Base-by-base conservation (phyloP, 306 rosid genomes). In the Castanea sativa region DNA sequence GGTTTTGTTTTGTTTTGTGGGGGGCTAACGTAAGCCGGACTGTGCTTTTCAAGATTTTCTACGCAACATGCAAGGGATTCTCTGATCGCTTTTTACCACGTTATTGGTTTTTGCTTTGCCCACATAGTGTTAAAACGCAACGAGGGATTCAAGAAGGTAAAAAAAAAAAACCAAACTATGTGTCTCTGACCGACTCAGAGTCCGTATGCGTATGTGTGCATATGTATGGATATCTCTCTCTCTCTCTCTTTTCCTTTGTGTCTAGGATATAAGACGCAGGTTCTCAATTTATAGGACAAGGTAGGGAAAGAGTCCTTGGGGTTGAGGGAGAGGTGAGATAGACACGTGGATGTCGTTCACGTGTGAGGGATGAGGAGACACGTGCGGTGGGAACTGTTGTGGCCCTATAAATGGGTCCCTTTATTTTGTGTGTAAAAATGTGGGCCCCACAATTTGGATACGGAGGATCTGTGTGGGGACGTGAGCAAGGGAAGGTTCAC, bases 401-500 rank as follows among this genome's bases (percentile, higher is more conserved):
- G 53, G 76, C n/a, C 35, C 9, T 19, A 19, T 33, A 35, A 78
- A 18, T 77, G 52, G 43, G 51, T 29, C 70, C 73, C 67, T 56
- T 57, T 43, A 15, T 35, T 20, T n/a, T 51, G 69, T 4, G 61
- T 30, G 16, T 41, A 41, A 41, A 41, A 2, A 25, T 41, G 45
- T 41, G 81, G 92, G 96, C 76, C 85, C 95, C 91, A 78, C 30
- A 16, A 16, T 27, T 8, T 71, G 81, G 98, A 94, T 94, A 90
- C 92, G 88, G 91, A 89, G 93, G 92, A 90, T 91, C 96, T 81
- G 57, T 73, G 91, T 92, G 87, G 98, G 94, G 87, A 78, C 93
- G 77, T 16, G 25, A 70, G 69, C 49, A 6, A 74, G 73, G 69
- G 73, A 56, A 32, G 65, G 41, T 82, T 94, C 98, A 88, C 93